phyloP scores from a whole-genome alignment of 116 monocot genomes.

The Zostera marina region DNA sequence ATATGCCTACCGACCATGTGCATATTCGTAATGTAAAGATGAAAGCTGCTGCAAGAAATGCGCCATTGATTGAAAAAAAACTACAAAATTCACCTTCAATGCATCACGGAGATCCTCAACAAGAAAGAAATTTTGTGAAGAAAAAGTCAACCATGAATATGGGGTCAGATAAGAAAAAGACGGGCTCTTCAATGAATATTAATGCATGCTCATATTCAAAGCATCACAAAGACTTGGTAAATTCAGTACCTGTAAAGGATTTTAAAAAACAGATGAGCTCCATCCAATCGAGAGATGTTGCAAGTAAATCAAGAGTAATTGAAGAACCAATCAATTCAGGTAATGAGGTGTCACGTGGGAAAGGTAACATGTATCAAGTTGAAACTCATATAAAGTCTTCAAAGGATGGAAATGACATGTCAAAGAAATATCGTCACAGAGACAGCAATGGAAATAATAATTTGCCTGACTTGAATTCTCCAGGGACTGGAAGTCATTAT shows the following conservation, averaged over 20 bases:
- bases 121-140: constrained; percentile 37
- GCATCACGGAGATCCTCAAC: constrained; percentile 24
- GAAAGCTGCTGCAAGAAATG: constrained; percentile 52
- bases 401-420: constrained; percentile 31
- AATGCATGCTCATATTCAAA: constrained; percentile 8
- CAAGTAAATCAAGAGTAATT: constrained; percentile 27
- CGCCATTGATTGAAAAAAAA: constrained; percentile 33
- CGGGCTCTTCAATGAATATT: constrained; percentile 13
- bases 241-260: constrained; percentile 13
- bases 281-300: constrained; percentile 13
- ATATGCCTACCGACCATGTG: constrained; percentile 17
- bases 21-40: constrained; percentile 25
- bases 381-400: constrained; percentile 7
- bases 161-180: constrained; percentile 23
- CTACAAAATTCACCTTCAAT: constrained; percentile 9
- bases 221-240: constrained; percentile 11
- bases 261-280: constrained; percentile 21
- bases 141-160: constrained; percentile 23
- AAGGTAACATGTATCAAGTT: constrained; percentile 8
- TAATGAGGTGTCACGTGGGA: constrained; percentile 25
- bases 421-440: constrained; percentile 20
- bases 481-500: constrained; percentile 16
- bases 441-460: constrained; percentile 26
- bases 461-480: constrained; percentile 29
- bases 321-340: constrained; percentile 23